Evolutionary conservation across 2,329 filamentous ascomycete genomes (phyloP), one percentile per base, ranked within the genome.

Genomic region (Mycosphaerelloides madeirae): DNA sequence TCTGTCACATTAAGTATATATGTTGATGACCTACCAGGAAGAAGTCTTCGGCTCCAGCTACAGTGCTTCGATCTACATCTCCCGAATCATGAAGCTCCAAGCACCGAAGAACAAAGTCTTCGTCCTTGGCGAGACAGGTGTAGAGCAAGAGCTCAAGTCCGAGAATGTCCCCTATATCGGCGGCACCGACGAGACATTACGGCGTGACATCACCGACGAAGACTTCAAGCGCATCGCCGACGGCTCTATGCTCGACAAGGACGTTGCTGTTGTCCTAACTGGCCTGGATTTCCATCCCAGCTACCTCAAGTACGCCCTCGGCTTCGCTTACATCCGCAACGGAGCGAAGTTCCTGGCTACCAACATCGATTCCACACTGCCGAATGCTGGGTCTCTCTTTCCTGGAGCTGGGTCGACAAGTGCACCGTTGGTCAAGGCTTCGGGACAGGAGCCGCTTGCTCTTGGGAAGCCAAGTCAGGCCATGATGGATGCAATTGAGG

Each of bases 401-500:
- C 89, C 93, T 1, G 93, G 93, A 6, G 93, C 93, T 1, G 93
- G 93, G 1, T 84, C 87, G 2, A 83, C 87, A 52, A 83, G 84
- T 38, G 81, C 87, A 19, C 87, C 89, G 2, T 69, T 98, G 48
- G 75, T 84, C 42, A 84, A 85, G 52, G 70, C 72, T 3, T 70
- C 69, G 14, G 76, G 76, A 3, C 69, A 79, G 63, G 75, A 85
- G 58, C 91, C 93, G 1, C 68, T 88, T 25, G 82, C 87, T 3
- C 71, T 97, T 31, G 93, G 93, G 1, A 98, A 98, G 71, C 93
- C 93, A 3, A 95, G 88, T 64, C 89, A 95, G 72, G 91, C 91
- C 3, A 98, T 98, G 93, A 95, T 98, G 91, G 91, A 97, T 66
- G 89, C 93, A 3, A 85, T 98, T 45, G 91, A 97, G 73, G 91